Conservation (phyloP, 345 rosid species). For the Raphanus raphanistrum region DNA sequence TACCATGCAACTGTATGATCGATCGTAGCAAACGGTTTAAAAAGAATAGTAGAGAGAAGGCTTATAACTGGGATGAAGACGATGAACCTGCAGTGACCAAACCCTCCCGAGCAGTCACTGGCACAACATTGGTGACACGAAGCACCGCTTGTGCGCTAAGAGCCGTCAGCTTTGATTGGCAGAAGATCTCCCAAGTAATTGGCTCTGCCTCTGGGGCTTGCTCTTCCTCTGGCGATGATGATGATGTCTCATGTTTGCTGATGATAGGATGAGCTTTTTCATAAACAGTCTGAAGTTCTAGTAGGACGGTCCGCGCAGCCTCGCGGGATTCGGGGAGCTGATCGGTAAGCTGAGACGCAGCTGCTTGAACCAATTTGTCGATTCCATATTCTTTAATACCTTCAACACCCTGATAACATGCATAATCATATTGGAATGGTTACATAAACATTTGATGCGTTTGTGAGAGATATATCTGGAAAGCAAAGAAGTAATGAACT, state of each 20-base stretch:
- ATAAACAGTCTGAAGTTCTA: slow-evolving; percentile 73
- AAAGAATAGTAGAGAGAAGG: neutral
- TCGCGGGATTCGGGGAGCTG: slow-evolving; percentile 96
- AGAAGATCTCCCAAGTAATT: slow-evolving; percentile 77
- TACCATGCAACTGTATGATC: slow-evolving; percentile 30
- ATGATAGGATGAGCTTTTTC: slow-evolving; percentile 50
- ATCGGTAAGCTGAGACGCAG: slow-evolving; percentile 89
- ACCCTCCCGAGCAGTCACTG: slow-evolving; percentile 53
- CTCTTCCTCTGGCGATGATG: slow-evolving; percentile 25
- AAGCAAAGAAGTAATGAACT: slow-evolving; percentile 24
- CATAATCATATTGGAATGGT: neutral
- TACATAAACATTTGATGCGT: neutral
- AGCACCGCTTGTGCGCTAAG: slow-evolving; percentile 89
- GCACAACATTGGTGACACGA: slow-evolving; percentile 65
- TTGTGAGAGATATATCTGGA: neutral
- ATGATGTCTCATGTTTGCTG: slow-evolving; percentile 20
- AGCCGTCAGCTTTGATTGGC: slow-evolving; percentile 77
- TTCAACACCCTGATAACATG: slow-evolving; percentile 65
- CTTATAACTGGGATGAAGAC: slow-evolving; percentile 33
- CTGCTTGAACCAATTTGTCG: slow-evolving; percentile 74
- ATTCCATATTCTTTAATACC: slow-evolving; percentile 84
- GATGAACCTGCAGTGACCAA: slow-evolving; percentile 53
- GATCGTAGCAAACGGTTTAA: slow-evolving; percentile 18
- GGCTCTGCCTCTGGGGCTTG: slow-evolving; percentile 48
- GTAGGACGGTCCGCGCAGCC: slow-evolving; percentile 82